phyloP scores from a whole-genome alignment of 768 basidiomycete genomes.

The Boletus reticulatus region DNA sequence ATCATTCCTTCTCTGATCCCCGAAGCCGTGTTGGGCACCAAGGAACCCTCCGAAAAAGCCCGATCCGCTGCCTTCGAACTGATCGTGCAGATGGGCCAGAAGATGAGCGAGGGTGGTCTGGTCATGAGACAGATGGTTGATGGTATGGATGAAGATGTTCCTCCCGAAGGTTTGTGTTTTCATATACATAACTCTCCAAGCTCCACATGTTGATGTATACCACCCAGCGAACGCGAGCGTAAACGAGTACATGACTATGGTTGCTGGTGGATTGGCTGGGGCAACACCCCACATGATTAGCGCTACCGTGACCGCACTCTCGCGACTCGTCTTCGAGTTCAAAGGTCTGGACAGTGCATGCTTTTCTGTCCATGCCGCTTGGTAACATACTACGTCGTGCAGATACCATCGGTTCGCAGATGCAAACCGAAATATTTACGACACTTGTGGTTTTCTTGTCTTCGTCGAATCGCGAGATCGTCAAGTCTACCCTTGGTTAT shows the following conservation, averaged over 20 bases:
- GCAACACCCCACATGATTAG: slow-evolving; percentile 98
- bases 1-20: slow-evolving; percentile 87
- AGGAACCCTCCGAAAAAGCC: slow-evolving; percentile 94
- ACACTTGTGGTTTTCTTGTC: slow-evolving; percentile 90
- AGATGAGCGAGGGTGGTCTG: slow-evolving; percentile 85
- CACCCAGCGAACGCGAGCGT: slow-evolving; percentile 63
- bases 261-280: slow-evolving; percentile 91
- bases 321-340: slow-evolving; percentile 93
- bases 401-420: slow-evolving; percentile 69
- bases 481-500: slow-evolving; percentile 94
- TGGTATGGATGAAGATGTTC: slow-evolving; percentile 76
- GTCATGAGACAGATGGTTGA: slow-evolving; percentile 76
- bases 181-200: neutral
- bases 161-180: slow-evolving; percentile 37
- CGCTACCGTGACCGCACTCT: slow-evolving; percentile 92
- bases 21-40: slow-evolving; percentile 92
- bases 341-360: slow-evolving; percentile 52
- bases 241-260: slow-evolving; percentile 95
- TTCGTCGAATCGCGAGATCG: slow-evolving; percentile 95
- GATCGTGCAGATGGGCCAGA: slow-evolving; percentile 86
- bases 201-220: slow-evolving; percentile 13
- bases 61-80: slow-evolving; percentile 87
- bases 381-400: slow-evolving; percentile 2
- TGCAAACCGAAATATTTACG: slow-evolving; percentile 80
- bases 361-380: neutral